phyloP scores from a whole-genome alignment of 148 eudicot genomes.

The Chenopodium formosanum region DNA sequence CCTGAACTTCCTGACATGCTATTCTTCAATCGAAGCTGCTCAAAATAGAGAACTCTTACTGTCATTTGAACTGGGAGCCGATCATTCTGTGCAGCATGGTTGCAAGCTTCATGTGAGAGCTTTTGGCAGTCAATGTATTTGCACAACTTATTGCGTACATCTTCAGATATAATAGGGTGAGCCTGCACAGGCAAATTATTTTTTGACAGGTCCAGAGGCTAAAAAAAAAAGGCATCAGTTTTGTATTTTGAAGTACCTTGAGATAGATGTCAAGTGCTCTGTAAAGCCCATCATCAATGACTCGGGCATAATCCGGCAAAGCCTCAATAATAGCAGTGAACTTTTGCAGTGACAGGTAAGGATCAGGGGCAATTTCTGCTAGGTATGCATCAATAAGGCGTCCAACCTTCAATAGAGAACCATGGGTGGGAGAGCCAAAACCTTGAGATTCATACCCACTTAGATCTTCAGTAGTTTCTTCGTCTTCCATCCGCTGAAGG shows the following conservation, averaged over 20 bases:
- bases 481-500: conserved; percentile 56
- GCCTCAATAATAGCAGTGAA: conserved; percentile 53
- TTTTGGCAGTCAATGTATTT: conserved; percentile 67
- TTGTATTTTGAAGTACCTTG: conserved; percentile 37
- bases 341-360: conserved; percentile 49
- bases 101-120: conserved; percentile 75
- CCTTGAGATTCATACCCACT: conserved; percentile 63
- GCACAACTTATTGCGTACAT: conserved; percentile 52
- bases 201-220: not conserved
- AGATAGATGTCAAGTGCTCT: conserved; percentile 66
- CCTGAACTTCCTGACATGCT: conserved; percentile 50
- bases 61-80: conserved; percentile 68
- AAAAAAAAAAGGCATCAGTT: not conserved
- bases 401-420: conserved; percentile 58
- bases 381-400: conserved; percentile 59
- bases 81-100: conserved; percentile 77
- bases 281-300: conserved; percentile 75
- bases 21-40: conserved; percentile 55
- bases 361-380: conserved; percentile 71
- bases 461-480: conserved; percentile 41
- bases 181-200: conserved; percentile 37
- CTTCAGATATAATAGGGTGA: conserved; percentile 51
- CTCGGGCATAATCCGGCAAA: conserved; percentile 71
- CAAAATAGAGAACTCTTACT: conserved; percentile 63
- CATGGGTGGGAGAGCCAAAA: conserved; percentile 55